Base-by-base conservation (phyloP, 2,329 filamentous ascomycete genomes). In the Colletotrichum cereale region DNA sequence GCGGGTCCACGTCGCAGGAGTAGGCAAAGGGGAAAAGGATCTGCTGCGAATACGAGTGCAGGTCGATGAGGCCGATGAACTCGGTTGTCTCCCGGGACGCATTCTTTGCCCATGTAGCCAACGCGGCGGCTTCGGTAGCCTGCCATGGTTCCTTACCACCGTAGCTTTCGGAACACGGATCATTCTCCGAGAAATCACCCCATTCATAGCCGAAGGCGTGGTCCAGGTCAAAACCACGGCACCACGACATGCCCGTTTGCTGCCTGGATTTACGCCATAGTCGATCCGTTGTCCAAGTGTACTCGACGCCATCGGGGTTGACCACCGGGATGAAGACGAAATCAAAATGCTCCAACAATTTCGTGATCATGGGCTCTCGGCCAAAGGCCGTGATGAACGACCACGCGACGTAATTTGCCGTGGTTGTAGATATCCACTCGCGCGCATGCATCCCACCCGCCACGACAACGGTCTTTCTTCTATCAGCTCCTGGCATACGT, bases 201-300 rank as follows among this genome's bases (percentile, higher is more conserved):
- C 96, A 98, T 76, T 93, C 89, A 80, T 92, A 97, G 2, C 91
- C 89, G 82, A 96, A 98, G 18, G 92, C 89, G 74, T 94, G 93
- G 78, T 98, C 96, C 21, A 99, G 87, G 79, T 99, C 96, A 61
- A 97, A 86, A 11, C 96, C 96, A 8, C 88, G 91, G 79, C 96
- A 99, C 82, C 96, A 96, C 21, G 90, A 89, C 71, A 97, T 87
- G 70, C 87, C 91, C 0, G 95, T 98, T 62, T 91, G 88, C 79
- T 98, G 96, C 60, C 94, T 87, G 69, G 96, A 97, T 83, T 98
- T 99, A 77, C 96, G 92, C 96, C 96, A 99, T 0, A 99, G 86
- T 10, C 96, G 91, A 80, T 99, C 96, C 1, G 90, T 90, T 71
- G 95, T 90, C 96, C 96, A 98, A 0, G 93, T 95, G 81, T 97